Evolutionary conservation across 2,329 filamentous ascomycete genomes (phyloP), one percentile per base, ranked within the genome.

Genomic region (Scleromitrula shiraiana): DNA sequence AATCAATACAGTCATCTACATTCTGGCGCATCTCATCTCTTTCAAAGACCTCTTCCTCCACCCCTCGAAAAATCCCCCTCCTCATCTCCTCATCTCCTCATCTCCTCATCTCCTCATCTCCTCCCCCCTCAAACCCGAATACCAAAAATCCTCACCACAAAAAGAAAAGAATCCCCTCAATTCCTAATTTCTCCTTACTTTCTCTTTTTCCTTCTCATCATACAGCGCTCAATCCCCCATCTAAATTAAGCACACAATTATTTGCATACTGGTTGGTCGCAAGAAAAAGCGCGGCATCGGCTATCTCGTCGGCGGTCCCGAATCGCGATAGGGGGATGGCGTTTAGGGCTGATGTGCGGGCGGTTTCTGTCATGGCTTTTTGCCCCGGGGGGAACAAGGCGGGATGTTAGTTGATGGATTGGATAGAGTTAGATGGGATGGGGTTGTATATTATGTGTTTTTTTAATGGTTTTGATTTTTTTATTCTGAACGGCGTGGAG

Each of bases 201-300:
- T 7, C 5, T 33, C 4, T 17, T n/a, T 32, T 32, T 4, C 9
- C 8, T 15, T 5, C 30, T 17, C 12, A 45, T 73, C 63, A 85
- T 43, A 68, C 58, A 42, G 85, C 85, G 64, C 85, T 89, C 56
- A 94, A 65, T 1, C 89, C 89, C 14, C 89, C 89, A 65, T 95
- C 89, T 23, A 95, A 72, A 64, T 90, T 93, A 43, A 95, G 72
- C 42, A 90, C 75, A 64, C 87, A 93, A 56, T 94, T 94, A 64
- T 91, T 91, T 48, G 88, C 85, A 67, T 91, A 95, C 53, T 77
- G 70, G 65, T 93, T 95, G 39, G 75, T 74, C 24, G 79, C 83
- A 14, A 95, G 73, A 64, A 94, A 95, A 23, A 83, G 62, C 39
- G 84, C 86, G 46, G 88, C 88, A 60, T 90, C 81, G n/a, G 88